Conservation (phyloP, 148 eudicot genomes). For the Camellia sinensis region DNA sequence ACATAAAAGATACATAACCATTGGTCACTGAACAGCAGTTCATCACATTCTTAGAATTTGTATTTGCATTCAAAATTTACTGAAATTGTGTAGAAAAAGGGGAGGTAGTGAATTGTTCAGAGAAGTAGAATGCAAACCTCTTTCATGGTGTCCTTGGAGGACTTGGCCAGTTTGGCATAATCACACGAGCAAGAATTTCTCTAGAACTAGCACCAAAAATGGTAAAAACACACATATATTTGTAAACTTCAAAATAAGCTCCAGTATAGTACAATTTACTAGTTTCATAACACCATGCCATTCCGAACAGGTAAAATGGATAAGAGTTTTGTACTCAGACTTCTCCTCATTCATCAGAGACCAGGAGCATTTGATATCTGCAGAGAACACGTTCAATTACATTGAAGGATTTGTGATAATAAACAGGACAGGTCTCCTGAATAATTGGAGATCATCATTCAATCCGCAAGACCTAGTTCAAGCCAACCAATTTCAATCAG, state of each 20-base stretch:
- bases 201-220: slow-evolving; percentile 14
- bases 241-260: too few relatives aligned
- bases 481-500: slow-evolving; percentile 66
- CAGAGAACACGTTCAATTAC: slow-evolving; percentile 61
- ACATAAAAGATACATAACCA: too few relatives aligned
- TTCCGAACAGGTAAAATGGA: slow-evolving; percentile 86
- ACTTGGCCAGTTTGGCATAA: slow-evolving; percentile 91
- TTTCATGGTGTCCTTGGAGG: slow-evolving; percentile 93
- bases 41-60: too few relatives aligned
- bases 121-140: slow-evolving; percentile 66
- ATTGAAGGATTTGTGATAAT: slow-evolving; percentile 87
- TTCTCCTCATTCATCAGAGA: slow-evolving; percentile 64
- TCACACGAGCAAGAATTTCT: slow-evolving; percentile 54
- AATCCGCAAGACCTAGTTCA: slow-evolving; percentile 71
- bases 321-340: slow-evolving; percentile 75
- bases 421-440: slow-evolving; percentile 75
- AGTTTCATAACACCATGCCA: too few relatives aligned
- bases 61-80: too few relatives aligned
- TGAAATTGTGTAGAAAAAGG: slow-evolving; percentile 88
- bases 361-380: slow-evolving; percentile 81
- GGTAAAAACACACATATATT: slow-evolving; percentile 36
- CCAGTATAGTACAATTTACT: too few relatives aligned
- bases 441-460: slow-evolving; percentile 80
- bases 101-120: slow-evolving; percentile 64
- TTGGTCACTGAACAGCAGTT: too few relatives aligned